These are phyloP conservation scores for Ceratobasidium sp. DNA, from an alignment of 1,284 basidiomycete genomes.

Conservation along the genomic window DNA sequence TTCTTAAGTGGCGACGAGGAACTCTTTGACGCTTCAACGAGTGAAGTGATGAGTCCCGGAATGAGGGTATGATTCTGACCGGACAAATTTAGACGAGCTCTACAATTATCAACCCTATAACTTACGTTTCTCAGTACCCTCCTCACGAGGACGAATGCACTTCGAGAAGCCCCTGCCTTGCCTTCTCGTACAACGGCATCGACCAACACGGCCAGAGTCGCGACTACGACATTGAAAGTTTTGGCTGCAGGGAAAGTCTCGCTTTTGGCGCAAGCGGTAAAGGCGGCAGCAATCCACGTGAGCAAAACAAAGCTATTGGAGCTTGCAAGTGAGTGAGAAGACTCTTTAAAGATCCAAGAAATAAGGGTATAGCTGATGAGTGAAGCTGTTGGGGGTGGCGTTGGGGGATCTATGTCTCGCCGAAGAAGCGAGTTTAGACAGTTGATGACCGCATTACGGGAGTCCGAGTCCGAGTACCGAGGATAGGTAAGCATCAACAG, in stretches of 20 bases:
- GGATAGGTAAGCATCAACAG: slow-evolving; percentile 74
- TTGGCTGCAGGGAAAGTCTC: slow-evolving; percentile 24
- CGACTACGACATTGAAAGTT: slow-evolving; percentile 27
- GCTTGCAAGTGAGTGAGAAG: slow-evolving; percentile 12
- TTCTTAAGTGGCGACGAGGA: slow-evolving; percentile 57
- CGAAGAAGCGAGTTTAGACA: slow-evolving; percentile 28
- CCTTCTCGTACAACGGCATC: slow-evolving; percentile 17
- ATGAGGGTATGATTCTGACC: slow-evolving; percentile 49
- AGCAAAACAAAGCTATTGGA: slow-evolving; percentile 27
- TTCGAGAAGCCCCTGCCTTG: slow-evolving; percentile 17
- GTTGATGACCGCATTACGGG: slow-evolving; percentile 71
- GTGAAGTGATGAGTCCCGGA: slow-evolving; percentile 57
- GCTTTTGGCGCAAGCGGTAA: slow-evolving; percentile 16
- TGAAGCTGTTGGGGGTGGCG: slow-evolving; percentile 20
- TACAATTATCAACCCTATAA: background rate
- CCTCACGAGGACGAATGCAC: slow-evolving; percentile 28
- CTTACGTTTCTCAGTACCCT: slow-evolving; percentile 33
- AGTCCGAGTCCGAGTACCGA: slow-evolving; percentile 75
- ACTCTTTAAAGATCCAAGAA: slow-evolving; percentile 30
- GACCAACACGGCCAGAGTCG: slow-evolving; percentile 4
- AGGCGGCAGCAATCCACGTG: slow-evolving; percentile 30
- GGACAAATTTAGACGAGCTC: background rate
- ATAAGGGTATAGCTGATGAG: slow-evolving; percentile 26
- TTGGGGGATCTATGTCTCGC: slow-evolving; percentile 11
- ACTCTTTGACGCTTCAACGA: slow-evolving; percentile 60